phyloP scores from a whole-genome alignment of 2,329 filamentous ascomycete species.

The Pezicula carpinea region DNA sequence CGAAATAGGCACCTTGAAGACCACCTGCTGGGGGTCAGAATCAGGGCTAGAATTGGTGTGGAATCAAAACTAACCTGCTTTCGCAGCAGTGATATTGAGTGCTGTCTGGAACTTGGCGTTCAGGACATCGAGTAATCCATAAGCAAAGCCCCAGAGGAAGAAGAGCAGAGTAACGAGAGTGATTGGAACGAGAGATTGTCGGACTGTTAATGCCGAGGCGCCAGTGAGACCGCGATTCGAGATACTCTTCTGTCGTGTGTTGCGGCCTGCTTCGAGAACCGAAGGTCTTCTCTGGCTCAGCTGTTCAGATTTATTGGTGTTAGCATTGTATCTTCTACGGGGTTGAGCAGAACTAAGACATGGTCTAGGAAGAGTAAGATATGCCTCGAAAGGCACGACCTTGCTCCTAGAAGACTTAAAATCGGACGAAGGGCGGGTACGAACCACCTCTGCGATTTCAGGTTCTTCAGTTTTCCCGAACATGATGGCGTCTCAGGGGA shows the following conservation, averaged over 20 bases:
- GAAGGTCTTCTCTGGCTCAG: neutral
- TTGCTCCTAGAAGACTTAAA: no score
- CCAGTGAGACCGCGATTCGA: constrained; percentile 23
- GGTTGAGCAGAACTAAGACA: no score
- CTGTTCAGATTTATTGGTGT: no score
- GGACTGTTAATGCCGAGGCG: constrained; percentile 36
- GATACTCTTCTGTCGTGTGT: neutral
- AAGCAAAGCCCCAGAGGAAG: constrained; percentile 46
- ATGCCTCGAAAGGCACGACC: no score
- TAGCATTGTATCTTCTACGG: no score
- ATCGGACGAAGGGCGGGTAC: no score
- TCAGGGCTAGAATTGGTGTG: no score
- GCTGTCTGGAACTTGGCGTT: constrained; percentile 36
- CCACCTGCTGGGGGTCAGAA: no score
- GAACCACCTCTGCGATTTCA: neutral
- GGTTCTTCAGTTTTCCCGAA: neutral
- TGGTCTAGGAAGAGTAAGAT: no score
- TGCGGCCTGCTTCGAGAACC: neutral
- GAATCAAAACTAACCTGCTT: no score
- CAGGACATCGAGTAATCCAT: constrained; percentile 36
- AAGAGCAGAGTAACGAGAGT: constrained; percentile 42
- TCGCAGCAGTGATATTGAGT: constrained; percentile 27
- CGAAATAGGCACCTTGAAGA: constrained; percentile 29
- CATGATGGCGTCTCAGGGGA: neutral
- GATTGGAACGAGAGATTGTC: constrained; percentile 38